Conservation (phyloP, 2,329 filamentous ascomycete genomes). For the Aspergillus floridensis region DNA sequence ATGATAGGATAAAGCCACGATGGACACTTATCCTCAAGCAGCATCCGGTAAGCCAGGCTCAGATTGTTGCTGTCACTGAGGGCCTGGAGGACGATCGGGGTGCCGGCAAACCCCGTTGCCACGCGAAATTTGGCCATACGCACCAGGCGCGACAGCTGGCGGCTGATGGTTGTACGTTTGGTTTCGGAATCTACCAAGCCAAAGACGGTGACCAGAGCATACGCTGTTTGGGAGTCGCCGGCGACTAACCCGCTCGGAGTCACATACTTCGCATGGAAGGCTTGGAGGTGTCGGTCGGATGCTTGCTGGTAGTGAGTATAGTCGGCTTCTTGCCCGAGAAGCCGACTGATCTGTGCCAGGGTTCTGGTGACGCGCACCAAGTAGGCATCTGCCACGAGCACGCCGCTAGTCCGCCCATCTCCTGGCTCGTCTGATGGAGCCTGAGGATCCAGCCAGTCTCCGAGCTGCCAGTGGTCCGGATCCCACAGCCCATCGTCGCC, state of each 20-base stretch:
- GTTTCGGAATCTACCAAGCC: constrained; percentile 19
- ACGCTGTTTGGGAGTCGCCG: constrained; percentile 34
- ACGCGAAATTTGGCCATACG: constrained; percentile 32
- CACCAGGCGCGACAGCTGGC: constrained; percentile 17
- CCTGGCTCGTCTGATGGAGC: constrained; percentile 37
- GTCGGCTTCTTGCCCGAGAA: constrained; percentile 23
- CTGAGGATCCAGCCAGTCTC: constrained; percentile 44
- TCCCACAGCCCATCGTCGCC: constrained; percentile 38
- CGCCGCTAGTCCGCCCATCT: constrained; percentile 30
- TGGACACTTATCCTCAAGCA: constrained; percentile 34
- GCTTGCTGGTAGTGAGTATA: constrained; percentile 22
- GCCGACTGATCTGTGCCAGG: constrained; percentile 27
- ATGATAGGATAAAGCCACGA: constrained; percentile 42
- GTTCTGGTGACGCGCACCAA: constrained; percentile 35
- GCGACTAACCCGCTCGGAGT: constrained; percentile 27
- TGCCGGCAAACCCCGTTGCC: constrained; percentile 38
- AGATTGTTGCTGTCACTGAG: constrained; percentile 22
- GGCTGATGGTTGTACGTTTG: constrained; percentile 5
- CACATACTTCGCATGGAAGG: constrained; percentile 34
- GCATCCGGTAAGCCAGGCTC: constrained; percentile 40
- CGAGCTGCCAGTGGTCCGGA: constrained; percentile 34
- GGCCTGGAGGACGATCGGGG: constrained; percentile 29
- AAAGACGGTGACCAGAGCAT: constrained; percentile 27
- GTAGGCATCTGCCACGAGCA: constrained; percentile 41
- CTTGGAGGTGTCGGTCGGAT: constrained; percentile 15